Base-by-base conservation (phyloP, 1,139 yeast genomes). In the Saccharomyces hybrid region DNA sequence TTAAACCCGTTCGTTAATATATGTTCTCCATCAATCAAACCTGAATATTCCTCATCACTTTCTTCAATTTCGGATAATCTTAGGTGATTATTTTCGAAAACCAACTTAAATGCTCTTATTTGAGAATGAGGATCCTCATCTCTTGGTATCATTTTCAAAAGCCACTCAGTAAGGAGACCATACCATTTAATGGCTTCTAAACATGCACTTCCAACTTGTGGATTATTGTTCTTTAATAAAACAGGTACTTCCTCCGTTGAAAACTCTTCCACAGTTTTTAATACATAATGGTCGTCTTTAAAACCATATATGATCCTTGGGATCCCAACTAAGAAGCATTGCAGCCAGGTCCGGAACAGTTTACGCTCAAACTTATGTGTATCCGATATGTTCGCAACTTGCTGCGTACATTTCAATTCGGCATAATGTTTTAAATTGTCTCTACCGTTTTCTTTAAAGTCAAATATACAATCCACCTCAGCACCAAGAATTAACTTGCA, bases 391-490 rank as follows among this genome's bases (percentile, higher is more conserved):
- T 72, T 76, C 32, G 75, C 77, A 0, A 91, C 75, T 7, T 77
- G 73, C 48, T 79, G 76, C 4, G 84, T 74, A 1, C 97, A 88
- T 66, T 91, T 93, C 60, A 95, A 75, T 68, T 93, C 98, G 7
- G 86, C 84, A 67, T 93, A 95, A 70, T 89, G 96, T 7, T 78
- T 70, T 49, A 88, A 73, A 19, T 84, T 80, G 51, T 75, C 77
- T 26, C 59, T 62, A 14, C 72, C 71, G 2, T 73, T 79, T 11
- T 93, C 91, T 58, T 83, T 77, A 64, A 83, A 88, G 71, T 90
- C 97, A 78, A 84, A 85, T 9, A 86, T 84, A 67, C 97, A 86
- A 70, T 91, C 98, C 16, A 91, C 88, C 70, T 93, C 98, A 1
- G 97, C 97, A 1, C 93, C 97, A 49, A 91, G 72, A 2, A 88